Evolutionary conservation across 768 basidiomycete genomes (phyloP).

Genomic region (Dentipellis sp.): DNA sequence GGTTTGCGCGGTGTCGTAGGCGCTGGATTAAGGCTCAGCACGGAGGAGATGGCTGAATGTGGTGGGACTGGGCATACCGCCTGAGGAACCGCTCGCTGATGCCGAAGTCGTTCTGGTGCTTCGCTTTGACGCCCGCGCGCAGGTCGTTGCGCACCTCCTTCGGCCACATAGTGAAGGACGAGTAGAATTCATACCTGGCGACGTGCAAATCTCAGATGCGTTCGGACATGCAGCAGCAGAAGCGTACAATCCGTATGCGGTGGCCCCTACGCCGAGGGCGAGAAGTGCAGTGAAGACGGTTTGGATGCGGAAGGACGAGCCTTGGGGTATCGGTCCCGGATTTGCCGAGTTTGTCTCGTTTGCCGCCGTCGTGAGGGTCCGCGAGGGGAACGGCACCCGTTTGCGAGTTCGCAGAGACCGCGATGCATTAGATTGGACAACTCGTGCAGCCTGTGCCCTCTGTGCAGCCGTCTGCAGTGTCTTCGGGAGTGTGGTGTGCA

Average conservation of each 20-base stretch:
- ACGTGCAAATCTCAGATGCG: neutral
- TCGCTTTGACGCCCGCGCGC: slow-evolving; percentile 55
- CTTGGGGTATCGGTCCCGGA: neutral
- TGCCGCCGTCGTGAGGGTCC: no score
- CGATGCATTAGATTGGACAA: no score
- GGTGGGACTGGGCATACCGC: slow-evolving; percentile 32
- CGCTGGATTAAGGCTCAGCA: slow-evolving; percentile 27
- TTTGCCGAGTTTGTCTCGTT: no score
- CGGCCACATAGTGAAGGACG: slow-evolving; percentile 58
- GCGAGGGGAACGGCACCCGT: no score
- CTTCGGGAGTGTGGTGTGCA: no score
- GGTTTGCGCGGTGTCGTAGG: slow-evolving; percentile 42
- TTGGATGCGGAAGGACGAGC: neutral
- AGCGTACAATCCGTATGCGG: neutral
- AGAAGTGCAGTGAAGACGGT: neutral
- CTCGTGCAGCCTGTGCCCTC: no score
- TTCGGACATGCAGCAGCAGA: neutral
- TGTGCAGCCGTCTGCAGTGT: no score
- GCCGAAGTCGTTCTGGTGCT: slow-evolving; percentile 43
- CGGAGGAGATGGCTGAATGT: neutral
- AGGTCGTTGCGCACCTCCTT: slow-evolving; percentile 52
- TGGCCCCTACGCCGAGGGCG: neutral
- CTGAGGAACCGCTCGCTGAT: slow-evolving; percentile 43
- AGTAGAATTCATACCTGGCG: slow-evolving; percentile 46
- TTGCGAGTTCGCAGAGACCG: no score